Conservation (phyloP, 192 early-diverging fungal species). For the Coemansia sp. region DNA sequence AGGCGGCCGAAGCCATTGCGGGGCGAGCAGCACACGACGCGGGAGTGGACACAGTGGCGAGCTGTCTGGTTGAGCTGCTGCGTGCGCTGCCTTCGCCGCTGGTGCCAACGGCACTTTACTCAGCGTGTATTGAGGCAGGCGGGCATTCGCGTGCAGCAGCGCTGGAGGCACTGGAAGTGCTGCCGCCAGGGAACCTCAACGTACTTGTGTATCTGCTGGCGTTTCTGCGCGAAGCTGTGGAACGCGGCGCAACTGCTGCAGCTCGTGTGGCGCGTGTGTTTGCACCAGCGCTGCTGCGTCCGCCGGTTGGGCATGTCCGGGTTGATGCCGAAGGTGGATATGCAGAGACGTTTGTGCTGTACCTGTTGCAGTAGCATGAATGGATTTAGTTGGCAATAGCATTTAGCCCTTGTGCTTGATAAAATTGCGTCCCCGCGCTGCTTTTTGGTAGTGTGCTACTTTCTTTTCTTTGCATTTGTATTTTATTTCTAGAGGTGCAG, state of each 20-base stretch:
- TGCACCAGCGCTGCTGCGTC: constrained; percentile 28
- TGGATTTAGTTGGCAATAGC: constrained; percentile 5
- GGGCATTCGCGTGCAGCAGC: constrained; percentile 43
- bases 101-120: constrained; percentile 65
- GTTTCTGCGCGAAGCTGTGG: constrained; percentile 68
- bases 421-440: too few relatives aligned
- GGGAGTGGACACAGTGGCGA: constrained; percentile 72
- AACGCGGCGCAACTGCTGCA: constrained; percentile 37
- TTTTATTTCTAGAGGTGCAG: not conserved
- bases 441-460: not conserved
- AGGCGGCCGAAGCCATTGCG: constrained; percentile 48
- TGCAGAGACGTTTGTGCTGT: constrained; percentile 30
- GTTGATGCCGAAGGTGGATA: constrained; percentile 4
- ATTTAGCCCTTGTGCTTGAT: too few relatives aligned
- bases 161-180: constrained; percentile 58
- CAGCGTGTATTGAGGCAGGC: constrained; percentile 64
- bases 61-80: constrained; percentile 65
- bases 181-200: constrained; percentile 70
- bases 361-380: constrained; percentile 34
- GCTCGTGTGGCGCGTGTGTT: constrained; percentile 39
- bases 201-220: constrained; percentile 79
- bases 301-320: constrained; percentile 10
- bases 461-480: not conserved
- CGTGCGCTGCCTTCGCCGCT: constrained; percentile 72
- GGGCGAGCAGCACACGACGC: constrained; percentile 41